Base-by-base conservation (phyloP, 1,284 basidiomycete genomes). In the Coniferiporia sulphurascens region DNA sequence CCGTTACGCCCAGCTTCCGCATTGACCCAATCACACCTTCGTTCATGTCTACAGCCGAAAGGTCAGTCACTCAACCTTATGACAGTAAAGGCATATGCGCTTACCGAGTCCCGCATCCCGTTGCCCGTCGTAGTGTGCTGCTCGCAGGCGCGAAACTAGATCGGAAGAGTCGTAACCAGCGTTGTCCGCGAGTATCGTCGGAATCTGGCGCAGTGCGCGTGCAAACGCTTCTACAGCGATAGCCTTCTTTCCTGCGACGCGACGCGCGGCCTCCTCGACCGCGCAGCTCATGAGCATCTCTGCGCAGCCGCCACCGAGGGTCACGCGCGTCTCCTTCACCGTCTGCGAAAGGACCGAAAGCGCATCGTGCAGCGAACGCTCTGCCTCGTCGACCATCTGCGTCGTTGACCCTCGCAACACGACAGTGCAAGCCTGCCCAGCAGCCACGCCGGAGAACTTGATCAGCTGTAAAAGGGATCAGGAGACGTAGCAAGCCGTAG, bases 331-430 rank as follows among this genome's bases (percentile, higher is more conserved):
- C 79, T 99, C 97, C 75, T 94, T 95, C 64, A 98, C 95, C 0
- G 96, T 99, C 72, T 99, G 97, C 3, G 94, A 96, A 9, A 99
- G 82, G 1, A 99, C 97, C 0, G 93, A 96, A 13, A 99, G 87
- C 1, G 97, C 97, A 66, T 99, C 97, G 70, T 99, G 97, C 52
- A 99, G 77, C 2, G 97, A 98, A 17, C 97, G 87, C 70, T 99
- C 97, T 3, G 97, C 97, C 74, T 99, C 97, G 69, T 99, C 97
- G 22, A 99, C 88, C 96, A 99, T 99, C 72, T 99, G 97, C 60
- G 88, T 87, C 32, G 97, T 99, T 8, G 95, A 97, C 21, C 97
- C 97, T 21, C 96, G 90, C 3, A 99, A 82, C 12, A 99, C 95
- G 52, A 99, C 95, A 0, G 97, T 99, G 74, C 97, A 99, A n/a